phyloP scores from a whole-genome alignment of 169 alveolate species.

The Amoebophrya sp. region DNA sequence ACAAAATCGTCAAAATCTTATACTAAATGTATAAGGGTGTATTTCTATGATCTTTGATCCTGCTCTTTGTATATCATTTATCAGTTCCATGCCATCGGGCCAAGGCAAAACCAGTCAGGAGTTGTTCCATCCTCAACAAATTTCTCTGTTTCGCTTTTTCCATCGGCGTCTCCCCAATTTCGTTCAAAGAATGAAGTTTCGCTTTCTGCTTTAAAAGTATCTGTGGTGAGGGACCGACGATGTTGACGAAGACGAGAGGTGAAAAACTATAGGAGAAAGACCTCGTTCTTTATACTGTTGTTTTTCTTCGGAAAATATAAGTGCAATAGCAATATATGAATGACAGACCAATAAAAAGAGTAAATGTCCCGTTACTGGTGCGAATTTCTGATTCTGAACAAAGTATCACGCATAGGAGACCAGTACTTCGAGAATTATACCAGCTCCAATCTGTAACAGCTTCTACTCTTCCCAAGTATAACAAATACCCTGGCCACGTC shows the following conservation, averaged over 20 bases:
- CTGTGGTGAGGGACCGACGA: neutral
- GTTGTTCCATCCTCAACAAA: neutral
- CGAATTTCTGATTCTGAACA: too few species aligned
- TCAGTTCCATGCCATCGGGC: neutral
- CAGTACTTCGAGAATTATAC: too few species aligned
- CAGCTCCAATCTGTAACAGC: too few species aligned
- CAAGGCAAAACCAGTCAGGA: neutral
- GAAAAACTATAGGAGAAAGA: neutral
- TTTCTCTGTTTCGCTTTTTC: neutral
- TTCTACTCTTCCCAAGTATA: too few species aligned
- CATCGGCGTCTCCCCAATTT: neutral
- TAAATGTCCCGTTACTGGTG: too few species aligned
- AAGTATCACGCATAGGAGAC: too few species aligned
- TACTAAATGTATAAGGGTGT: too few species aligned
- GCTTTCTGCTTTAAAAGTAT: neutral
- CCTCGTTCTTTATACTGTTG: too few species aligned
- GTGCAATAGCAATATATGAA: neutral
- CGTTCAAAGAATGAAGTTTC: neutral
- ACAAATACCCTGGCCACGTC: conserved; percentile 25
- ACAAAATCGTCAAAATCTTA: too few species aligned
- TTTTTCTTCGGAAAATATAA: too few species aligned
- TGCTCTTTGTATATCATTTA: neutral
- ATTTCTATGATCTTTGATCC: too few species aligned
- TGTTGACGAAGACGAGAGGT: neutral
- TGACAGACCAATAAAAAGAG: neutral